Conservation (phyloP, 192 early-diverging fungal species). For the Lunasporangiospora selenospora region DNA sequence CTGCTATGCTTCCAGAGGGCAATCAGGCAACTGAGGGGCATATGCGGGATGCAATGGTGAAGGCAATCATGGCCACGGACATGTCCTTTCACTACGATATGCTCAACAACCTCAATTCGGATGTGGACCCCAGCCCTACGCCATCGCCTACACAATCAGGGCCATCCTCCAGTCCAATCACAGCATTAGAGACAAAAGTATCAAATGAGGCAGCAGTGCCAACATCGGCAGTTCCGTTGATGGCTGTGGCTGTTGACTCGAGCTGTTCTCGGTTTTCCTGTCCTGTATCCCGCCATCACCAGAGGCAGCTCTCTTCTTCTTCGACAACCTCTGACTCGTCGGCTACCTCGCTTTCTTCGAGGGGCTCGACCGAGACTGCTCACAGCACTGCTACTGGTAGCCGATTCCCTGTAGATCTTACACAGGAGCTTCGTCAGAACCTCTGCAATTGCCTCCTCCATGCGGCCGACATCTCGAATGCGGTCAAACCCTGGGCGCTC, state of each 20-base stretch:
- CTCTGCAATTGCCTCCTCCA: conserved; percentile 80
- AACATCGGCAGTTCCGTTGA: too few relatives aligned
- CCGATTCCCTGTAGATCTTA: conserved; percentile 17
- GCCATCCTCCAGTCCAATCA: too few relatives aligned
- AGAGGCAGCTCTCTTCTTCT: conserved; percentile 18
- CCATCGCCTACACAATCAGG: conserved; percentile 17
- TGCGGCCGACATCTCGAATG: conserved; percentile 90
- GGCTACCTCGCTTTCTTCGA: conserved; percentile 13
- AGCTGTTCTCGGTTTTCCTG: conserved; percentile 7
- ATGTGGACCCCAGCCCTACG: conserved; percentile 48
- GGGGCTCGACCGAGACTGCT: conserved; percentile 18
- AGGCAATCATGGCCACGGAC: conserved; percentile 89
- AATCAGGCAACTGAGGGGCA: conserved; percentile 54
- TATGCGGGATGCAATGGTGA: conserved; percentile 58
- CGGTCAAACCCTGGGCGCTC: conserved; percentile 81
- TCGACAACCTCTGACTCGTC: conserved; percentile 38
- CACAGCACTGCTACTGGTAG: conserved; percentile 9
- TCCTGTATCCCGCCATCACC: conserved; percentile 9
- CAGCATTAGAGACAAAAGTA: too few relatives aligned
- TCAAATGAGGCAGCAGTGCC: too few relatives aligned
- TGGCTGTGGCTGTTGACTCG: background rate
- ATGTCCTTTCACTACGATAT: conserved; percentile 89
- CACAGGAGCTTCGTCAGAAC: conserved; percentile 61
- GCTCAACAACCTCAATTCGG: conserved; percentile 56
- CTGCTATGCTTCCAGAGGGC: conserved; percentile 53